Evolutionary conservation across 2,329 filamentous ascomycete species (phyloP).

Genomic region (Diaporthe vexans): DNA sequence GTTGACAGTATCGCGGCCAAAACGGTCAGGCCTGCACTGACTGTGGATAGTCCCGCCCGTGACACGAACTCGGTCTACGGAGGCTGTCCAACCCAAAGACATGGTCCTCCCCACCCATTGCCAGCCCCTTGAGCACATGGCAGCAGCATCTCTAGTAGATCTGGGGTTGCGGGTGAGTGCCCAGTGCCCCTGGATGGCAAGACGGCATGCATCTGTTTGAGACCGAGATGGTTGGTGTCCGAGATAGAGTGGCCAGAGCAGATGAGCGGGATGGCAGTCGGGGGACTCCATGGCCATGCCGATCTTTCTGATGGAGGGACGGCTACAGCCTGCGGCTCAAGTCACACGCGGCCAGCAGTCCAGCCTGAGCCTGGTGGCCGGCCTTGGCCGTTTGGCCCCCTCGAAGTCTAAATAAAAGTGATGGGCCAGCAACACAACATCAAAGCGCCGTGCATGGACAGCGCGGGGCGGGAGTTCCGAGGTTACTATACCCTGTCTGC

Average conservation of each 20-base stretch:
- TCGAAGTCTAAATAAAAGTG: constrained; percentile 29
- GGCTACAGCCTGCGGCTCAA: constrained; percentile 26
- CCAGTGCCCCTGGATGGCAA: too few relatives aligned
- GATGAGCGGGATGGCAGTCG: constrained; percentile 10
- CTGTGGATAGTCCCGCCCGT: constrained; percentile 21
- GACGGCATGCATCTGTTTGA: too few relatives aligned
- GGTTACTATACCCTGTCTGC: too few relatives aligned
- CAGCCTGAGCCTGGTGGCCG: constrained; percentile 11
- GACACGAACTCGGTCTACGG: constrained; percentile 18
- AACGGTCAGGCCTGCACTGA: constrained; percentile 24
- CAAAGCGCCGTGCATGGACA: not conserved
- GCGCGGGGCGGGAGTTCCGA: constrained; percentile 13
- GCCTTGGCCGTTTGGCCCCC: constrained; percentile 19
- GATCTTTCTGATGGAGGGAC: constrained; percentile 23
- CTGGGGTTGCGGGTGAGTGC: too few relatives aligned
- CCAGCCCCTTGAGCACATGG: constrained; percentile 5
- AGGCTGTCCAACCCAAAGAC: not conserved
- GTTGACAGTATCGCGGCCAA: not conserved
- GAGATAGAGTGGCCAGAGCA: constrained; percentile 8
- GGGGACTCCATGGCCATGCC: constrained; percentile 10
- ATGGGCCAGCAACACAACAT: not conserved
- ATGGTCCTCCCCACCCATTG: constrained; percentile 11
- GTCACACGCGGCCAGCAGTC: not conserved
- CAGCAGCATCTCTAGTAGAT: too few relatives aligned
- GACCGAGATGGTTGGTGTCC: constrained; percentile 8